These are phyloP conservation scores for Wolfiporia cocos DNA, from an alignment of 1,284 basidiomycete species.

Conservation along the genomic window DNA sequence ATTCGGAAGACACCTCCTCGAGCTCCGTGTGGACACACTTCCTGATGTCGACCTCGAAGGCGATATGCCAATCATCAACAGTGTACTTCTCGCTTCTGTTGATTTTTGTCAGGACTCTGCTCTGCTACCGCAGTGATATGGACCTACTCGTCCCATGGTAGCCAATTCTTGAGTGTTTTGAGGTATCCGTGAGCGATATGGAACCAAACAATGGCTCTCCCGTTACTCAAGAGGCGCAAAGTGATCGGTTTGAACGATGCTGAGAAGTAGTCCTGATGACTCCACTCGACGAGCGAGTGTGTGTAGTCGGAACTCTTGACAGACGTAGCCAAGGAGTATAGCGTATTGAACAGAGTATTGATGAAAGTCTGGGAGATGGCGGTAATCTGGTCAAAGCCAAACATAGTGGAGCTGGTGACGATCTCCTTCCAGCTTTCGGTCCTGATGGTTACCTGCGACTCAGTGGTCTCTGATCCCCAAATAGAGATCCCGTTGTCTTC, in stretches of 20 bases:
- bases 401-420: background rate
- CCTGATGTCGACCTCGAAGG: slow-evolving; percentile 21
- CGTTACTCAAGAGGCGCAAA: slow-evolving; percentile 14
- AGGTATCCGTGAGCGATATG: slow-evolving; percentile 8
- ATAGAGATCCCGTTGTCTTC: slow-evolving; percentile 1
- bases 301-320: background rate
- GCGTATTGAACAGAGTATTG: slow-evolving; percentile 12
- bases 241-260: slow-evolving; percentile 7
- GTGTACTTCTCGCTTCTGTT: slow-evolving; percentile 3
- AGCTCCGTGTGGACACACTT: slow-evolving; percentile 11
- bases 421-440: slow-evolving; percentile 1
- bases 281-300: slow-evolving; percentile 2
- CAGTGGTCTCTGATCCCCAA: slow-evolving; percentile 3
- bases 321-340: slow-evolving; percentile 8
- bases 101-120: background rate
- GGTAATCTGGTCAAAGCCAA: slow-evolving; percentile 16
- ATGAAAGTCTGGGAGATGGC: slow-evolving; percentile 17
- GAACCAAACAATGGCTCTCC: slow-evolving; percentile 10
- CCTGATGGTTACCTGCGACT: slow-evolving; percentile 2
- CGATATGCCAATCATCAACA: slow-evolving; percentile 16
- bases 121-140: too few species aligned
- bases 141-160: background rate
- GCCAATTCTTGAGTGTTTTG: slow-evolving; percentile 2
- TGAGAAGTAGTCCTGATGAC: slow-evolving; percentile 4
- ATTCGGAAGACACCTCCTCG: slow-evolving; percentile 7